Base-by-base conservation (phyloP, 1,284 basidiomycete genomes). In the Coniferiporia sulphurascens region DNA sequence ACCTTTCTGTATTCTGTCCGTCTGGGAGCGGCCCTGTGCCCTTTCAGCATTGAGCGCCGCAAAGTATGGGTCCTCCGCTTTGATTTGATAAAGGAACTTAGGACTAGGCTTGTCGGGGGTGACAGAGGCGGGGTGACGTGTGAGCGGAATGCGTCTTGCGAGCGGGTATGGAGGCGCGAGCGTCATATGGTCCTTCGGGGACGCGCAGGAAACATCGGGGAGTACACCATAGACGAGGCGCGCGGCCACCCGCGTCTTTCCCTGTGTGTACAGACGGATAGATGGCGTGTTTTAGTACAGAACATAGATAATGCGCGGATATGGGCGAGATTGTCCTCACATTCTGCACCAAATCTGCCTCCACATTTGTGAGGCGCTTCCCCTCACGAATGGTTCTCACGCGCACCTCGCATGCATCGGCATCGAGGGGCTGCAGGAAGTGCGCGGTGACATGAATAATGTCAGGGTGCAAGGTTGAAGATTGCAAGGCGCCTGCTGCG, bases 371-470 rank as follows among this genome's bases (percentile, higher is more conserved):
- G 59, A 84, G 80, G 0, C 71, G 73, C 48, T 73, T 76, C 1
- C 84, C 83, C 10, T 66, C 69, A 63, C 79, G 82, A 17, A 83
- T 51, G 0, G 67, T 68, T 9, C 71, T 73, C 1, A 87, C 70
- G 41, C 71, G 77, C 12, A 86, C 74, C 56, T 78, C 75, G 61
- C 79, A 82, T 1, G 71, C 64, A 3, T 68, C 71, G 3, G 71
- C 60, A 27, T 60, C 45, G 13, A 49, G 52, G 0, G 79, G 70
- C 38, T 76, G 73, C 43, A 85, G 71, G 64, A 76, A 88, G 64
- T 86, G 81, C 1, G 82, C 82, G 3, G 80, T 82, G 53, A 84
- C 69, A 66, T 86, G 80, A 36, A 86, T 71, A 4, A 81, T 79
- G 62, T 87, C 84, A 17, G 68, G 70, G 65, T 85, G 83, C 9